Evolutionary conservation across 2,329 filamentous ascomycete species (phyloP).

Genomic region (Trichoderma asperellum): DNA sequence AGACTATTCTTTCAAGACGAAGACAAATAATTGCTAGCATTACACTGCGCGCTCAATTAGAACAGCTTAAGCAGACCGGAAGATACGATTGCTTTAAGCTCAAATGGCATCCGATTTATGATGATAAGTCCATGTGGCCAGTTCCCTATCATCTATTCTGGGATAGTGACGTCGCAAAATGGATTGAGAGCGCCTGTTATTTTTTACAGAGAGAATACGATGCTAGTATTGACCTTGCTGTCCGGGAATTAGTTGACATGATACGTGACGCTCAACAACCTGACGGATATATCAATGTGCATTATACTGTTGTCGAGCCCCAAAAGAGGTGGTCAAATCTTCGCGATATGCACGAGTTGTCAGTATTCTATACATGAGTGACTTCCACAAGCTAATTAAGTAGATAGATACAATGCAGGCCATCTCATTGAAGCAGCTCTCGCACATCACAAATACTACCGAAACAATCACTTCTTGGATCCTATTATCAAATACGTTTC

Average conservation of each 20-base stretch:
- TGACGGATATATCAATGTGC: conserved; percentile 5
- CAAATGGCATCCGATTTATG: conserved; percentile 3
- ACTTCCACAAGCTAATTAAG: neutral
- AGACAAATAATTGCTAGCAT: neutral
- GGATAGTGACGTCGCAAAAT: conserved; percentile 5
- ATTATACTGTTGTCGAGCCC: neutral
- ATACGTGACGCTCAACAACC: neutral
- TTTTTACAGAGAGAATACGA: neutral
- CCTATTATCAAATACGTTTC: neutral
- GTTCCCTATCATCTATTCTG: conserved; percentile 7
- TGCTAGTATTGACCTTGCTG: neutral
- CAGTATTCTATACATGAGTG: neutral
- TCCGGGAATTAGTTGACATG: conserved; percentile 5
- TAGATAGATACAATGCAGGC: conserved; percentile 2
- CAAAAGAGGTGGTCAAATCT: neutral
- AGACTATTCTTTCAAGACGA: neutral
- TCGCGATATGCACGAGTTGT: conserved; percentile 3
- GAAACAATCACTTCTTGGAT: neutral
- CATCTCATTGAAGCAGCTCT: conserved; percentile 11
- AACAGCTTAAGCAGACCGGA: neutral
- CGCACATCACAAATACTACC: neutral
- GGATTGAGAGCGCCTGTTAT: conserved; percentile 5
- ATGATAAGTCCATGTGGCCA: conserved; percentile 7
- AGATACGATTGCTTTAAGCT: conserved; percentile 1
- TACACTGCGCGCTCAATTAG: neutral